A percentile compares a stretch with the other conserved stretches of the same genome.
Evolutionary conservation across 192 early-diverging fungal species (phyloP).

Genomic region (Geosiphon pyriformis): DNA sequence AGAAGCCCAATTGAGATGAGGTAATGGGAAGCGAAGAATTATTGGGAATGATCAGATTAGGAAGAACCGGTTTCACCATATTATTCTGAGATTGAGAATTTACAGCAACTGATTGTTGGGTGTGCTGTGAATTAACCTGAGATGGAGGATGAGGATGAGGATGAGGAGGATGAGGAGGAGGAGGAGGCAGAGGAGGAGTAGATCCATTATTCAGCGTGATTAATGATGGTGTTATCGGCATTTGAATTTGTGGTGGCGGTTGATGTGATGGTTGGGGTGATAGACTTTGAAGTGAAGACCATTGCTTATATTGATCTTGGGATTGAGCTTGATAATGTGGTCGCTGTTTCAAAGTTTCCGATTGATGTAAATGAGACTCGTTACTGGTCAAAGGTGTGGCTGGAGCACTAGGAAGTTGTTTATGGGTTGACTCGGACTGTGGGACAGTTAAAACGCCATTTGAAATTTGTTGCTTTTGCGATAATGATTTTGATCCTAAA

Average conservation of each 20-base stretch:
- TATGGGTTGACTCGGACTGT: neutral
- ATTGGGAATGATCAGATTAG: constrained; percentile 4
- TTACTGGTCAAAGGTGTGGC: neutral
- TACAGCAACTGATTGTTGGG: neutral
- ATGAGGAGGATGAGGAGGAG: neutral
- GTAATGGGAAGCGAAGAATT: neutral
- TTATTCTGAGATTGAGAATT: neutral
- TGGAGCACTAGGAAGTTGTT: neutral
- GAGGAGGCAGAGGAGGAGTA: neutral
- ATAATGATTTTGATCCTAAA: neutral
- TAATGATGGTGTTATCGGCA: neutral
- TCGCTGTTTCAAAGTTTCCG: neutral
- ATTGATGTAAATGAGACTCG: neutral
- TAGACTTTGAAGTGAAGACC: neutral
- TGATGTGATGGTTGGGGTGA: neutral
- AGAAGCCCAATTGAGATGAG: neutral
- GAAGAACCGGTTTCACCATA: constrained; percentile 7
- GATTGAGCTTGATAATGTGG: constrained; percentile 6
- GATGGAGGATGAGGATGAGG: neutral
- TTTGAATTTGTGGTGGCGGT: constrained; percentile 13
- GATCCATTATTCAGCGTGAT: neutral
- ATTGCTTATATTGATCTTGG: neutral
- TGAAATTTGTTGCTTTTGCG: neutral
- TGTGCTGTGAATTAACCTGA: constrained; percentile 5
- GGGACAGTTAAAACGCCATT: neutral